Percentiles rank a stretch among this genome's conserved stretches.
phyloP scores from a whole-genome alignment of 176 grass and related monocot species.

The Dactylis glomerata region DNA sequence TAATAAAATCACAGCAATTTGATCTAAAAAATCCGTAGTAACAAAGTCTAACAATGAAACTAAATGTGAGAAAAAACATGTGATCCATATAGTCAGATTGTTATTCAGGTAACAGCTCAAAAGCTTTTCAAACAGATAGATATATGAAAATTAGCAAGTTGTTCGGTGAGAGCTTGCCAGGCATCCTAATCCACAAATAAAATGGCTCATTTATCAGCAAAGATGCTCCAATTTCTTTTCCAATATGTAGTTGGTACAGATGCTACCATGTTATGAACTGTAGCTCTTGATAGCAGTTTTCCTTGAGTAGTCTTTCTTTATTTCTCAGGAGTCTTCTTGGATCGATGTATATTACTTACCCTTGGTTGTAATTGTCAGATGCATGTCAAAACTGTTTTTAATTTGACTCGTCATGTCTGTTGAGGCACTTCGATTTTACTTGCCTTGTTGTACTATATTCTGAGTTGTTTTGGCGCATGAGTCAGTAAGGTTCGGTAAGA shows the following conservation, averaged over 20 bases:
- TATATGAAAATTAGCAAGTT: no score
- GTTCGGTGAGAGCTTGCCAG: no score
- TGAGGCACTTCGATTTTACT: neutral
- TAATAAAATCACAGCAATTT: no score
- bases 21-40: constrained; percentile 38
- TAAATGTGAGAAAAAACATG: neutral
- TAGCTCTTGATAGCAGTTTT: neutral
- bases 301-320: constrained; percentile 1
- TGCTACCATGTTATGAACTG: no score
- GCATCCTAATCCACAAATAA: no score
- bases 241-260: no score
- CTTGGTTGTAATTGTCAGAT: neutral
- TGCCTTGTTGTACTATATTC: neutral
- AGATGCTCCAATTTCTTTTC: no score
- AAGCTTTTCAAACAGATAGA: no score
- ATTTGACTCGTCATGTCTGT: neutral
- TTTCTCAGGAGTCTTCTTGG: constrained; percentile 12
- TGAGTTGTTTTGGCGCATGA: neutral
- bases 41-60: constrained; percentile 29
- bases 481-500: neutral
- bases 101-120: neutral
- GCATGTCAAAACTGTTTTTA: neutral
- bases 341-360: constrained; percentile 12
- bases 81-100: constrained; percentile 20
- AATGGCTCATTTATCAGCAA: no score